These are phyloP conservation scores for Gleditsia sinensis DNA, from an alignment of 306 rosid genomes.

Conservation along the genomic window DNA sequence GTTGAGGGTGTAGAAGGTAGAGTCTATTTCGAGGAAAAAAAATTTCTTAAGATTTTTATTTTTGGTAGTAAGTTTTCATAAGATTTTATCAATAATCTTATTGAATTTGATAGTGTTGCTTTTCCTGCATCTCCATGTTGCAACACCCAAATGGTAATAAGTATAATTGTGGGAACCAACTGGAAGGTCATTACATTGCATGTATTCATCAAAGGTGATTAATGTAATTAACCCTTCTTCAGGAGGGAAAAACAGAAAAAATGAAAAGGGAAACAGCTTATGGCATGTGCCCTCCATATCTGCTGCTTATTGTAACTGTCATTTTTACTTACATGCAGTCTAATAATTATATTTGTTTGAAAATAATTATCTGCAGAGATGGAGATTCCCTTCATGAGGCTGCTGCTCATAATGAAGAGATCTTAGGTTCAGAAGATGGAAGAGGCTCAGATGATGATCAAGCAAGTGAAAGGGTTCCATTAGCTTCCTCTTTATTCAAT, in stretches of 20 bases:
- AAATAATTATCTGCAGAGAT: slow-evolving; percentile 51
- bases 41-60: slow-evolving; percentile 5
- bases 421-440: slow-evolving; percentile 56
- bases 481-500: slow-evolving; percentile 48
- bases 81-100: not conserved
- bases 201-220: not conserved
- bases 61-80: too few species aligned
- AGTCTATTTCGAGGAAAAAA: not conserved
- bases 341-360: slow-evolving; percentile 16
- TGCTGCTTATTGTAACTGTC: slow-evolving; percentile 17
- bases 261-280: slow-evolving; percentile 1
- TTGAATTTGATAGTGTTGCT: slow-evolving; percentile 15
- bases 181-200: slow-evolving; percentile 1
- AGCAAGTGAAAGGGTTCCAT: slow-evolving; percentile 35
- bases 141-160: not conserved
- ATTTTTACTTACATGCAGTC: slow-evolving; percentile 11
- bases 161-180: not conserved
- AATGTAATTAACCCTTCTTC: not conserved
- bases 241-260: not conserved
- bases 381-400: slow-evolving; percentile 41
- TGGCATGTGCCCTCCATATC: slow-evolving; percentile 13
- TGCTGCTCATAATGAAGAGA: slow-evolving; percentile 44
- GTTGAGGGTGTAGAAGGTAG: not conserved
- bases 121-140: not conserved
- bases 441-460: slow-evolving; percentile 57